Conservation (phyloP, 2,329 filamentous ascomycete species). For the Metarhizium brunneum region DNA sequence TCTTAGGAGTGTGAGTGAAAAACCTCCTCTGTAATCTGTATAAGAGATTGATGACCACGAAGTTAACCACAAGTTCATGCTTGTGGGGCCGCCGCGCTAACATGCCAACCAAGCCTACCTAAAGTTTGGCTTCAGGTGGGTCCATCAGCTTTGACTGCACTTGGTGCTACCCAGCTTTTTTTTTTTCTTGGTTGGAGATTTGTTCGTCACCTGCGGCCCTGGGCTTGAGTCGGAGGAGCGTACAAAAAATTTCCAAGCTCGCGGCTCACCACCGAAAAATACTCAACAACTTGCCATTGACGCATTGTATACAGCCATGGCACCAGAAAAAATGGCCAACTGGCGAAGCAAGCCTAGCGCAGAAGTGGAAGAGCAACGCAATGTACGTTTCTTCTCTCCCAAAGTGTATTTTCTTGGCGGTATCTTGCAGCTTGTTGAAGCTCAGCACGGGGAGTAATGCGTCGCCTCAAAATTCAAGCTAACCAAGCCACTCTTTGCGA, state of each 20-base stretch:
- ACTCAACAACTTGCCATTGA: background rate
- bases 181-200: too few relatives aligned
- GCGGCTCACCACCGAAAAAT: background rate
- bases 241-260: constrained; percentile 3
- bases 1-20: background rate
- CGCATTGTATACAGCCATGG: constrained; percentile 16
- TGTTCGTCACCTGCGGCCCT: too few relatives aligned
- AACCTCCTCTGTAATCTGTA: background rate
- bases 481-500: constrained; percentile 4
- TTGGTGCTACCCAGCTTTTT: too few relatives aligned
- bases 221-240: constrained; percentile 3
- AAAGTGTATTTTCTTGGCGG: background rate
- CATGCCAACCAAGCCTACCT: too few relatives aligned
- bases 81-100: too few relatives aligned
- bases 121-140: too few relatives aligned
- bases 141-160: too few relatives aligned
- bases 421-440: background rate
- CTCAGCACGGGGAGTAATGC: background rate
- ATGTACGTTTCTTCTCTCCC: constrained; percentile 30
- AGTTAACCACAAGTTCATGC: too few relatives aligned
- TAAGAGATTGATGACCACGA: too few relatives aligned
- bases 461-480: constrained; percentile 1
- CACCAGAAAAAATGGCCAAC: constrained; percentile 22
- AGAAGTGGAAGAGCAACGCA: constrained; percentile 53
- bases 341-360: constrained; percentile 32